These are phyloP conservation scores for Comarum palustre DNA, from an alignment of 306 rosid species.

Conservation along the genomic window DNA sequence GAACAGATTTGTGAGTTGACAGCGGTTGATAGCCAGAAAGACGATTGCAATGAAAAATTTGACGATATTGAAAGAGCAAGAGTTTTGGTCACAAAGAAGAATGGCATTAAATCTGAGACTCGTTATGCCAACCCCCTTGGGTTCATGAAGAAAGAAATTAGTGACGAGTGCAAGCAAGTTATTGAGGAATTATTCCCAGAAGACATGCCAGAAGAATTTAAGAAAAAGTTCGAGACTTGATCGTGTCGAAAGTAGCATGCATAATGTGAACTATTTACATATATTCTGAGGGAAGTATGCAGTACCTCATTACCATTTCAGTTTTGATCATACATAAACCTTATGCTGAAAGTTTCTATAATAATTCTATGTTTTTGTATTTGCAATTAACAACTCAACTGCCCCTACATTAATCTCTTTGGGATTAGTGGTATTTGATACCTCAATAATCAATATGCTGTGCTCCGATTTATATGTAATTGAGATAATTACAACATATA, in stretches of 20 bases:
- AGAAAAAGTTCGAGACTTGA: not conserved
- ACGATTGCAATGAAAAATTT: slow-evolving; percentile 18
- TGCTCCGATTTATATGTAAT: too few relatives aligned
- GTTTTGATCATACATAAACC: slow-evolving; percentile 1
- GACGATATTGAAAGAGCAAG: slow-evolving; percentile 6
- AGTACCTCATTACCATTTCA: not conserved
- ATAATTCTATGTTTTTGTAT: not conserved
- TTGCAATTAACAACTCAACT: not conserved
- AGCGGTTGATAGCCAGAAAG: not conserved
- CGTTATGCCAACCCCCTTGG: slow-evolving; percentile 55
- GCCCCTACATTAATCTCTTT: not conserved
- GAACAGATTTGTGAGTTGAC: slow-evolving; percentile 36
- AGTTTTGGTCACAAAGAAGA: slow-evolving; percentile 34
- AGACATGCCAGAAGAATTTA: not conserved
- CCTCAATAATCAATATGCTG: too few relatives aligned
- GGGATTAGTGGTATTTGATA: not conserved
- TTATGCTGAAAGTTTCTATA: not conserved
- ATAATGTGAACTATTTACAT: not conserved
- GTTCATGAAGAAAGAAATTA: slow-evolving; percentile 35
- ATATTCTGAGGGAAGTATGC: not conserved
- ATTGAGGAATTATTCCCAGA: slow-evolving; percentile 33
- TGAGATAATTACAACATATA: too few relatives aligned
- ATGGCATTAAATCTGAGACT: slow-evolving; percentile 19
- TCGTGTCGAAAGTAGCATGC: not conserved
- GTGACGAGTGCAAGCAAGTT: slow-evolving; percentile 13